Base-by-base conservation (phyloP, 2,329 filamentous ascomycete genomes). In the Aureobasidium lini region DNA sequence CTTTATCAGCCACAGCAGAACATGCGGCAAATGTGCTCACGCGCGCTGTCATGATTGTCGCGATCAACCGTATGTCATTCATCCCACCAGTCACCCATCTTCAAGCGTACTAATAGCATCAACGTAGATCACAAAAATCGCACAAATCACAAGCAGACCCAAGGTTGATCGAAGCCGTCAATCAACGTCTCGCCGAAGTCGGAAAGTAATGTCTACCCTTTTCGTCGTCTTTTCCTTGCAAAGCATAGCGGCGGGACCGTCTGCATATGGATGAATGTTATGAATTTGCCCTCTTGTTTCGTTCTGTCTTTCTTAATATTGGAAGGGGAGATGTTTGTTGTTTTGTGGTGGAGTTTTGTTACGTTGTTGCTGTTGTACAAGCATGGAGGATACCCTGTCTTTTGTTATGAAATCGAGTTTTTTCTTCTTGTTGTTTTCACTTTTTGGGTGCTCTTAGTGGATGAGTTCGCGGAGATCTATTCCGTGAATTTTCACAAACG, bases 1-100 rank as follows among this genome's bases (percentile, higher is more conserved):
- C 69, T 76, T 80, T 1, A 73, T 79, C 3, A 75, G 83, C 43
- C 80, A 79, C 6, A 77, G 77, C 23, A 31, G 34, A 6, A 73
- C 73, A 37, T 90, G 87, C 73, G 71, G 72, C 48, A 80, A 79
- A 15, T 90, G 87, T 67, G 76, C 78, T 1, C 81, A 86, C 66
- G 72, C 78, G 61, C 84, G 84, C 64, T 86, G 85, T 66, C 72
- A 77, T 2, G 74, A 78, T 57, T 89, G 85, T 66, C 77, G 78
- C 15, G 78, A 86, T 52, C 76, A 71, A 63, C 75, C 76, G 75
- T 78, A 67, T 67, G 76, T 73, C 23, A 23, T 2, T 50, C 8
- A 23, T 9, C 11, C 42, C 42, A 7, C 16, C 8, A 23, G 18
- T 44, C 16, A 6, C 37, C 31, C 13, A 2, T 34, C 49, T 39